Percentiles rank a stretch among this genome's conserved stretches.
phyloP scores from a whole-genome alignment of 352 stramenopile species.

The Phytophthora constricta region DNA sequence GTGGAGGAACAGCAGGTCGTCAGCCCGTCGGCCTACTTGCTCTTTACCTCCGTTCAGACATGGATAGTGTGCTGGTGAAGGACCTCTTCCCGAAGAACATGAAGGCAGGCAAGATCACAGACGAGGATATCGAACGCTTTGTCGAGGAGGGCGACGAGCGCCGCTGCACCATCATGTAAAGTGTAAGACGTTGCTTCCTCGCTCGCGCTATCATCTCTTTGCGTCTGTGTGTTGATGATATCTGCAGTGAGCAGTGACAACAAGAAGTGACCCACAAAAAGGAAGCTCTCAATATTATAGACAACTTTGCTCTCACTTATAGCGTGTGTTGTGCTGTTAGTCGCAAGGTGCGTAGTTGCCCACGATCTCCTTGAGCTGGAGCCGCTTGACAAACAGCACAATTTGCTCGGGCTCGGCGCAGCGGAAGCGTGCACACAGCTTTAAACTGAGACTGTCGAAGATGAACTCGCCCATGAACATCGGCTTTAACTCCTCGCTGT shows the following conservation, averaged over 20 bases:
- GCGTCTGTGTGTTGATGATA: slow-evolving; percentile 24
- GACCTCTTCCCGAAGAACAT: slow-evolving; percentile 89
- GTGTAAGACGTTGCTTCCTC: not conserved
- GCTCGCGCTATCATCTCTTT: slow-evolving; percentile 14
- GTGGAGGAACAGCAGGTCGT: slow-evolving; percentile 89
- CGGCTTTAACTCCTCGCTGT: slow-evolving; percentile 8
- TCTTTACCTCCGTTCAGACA: slow-evolving; percentile 92
- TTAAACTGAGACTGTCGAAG: slow-evolving; percentile 75
- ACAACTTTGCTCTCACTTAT: slow-evolving; percentile 16
- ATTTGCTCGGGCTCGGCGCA: slow-evolving; percentile 61
- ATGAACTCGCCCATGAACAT: slow-evolving; percentile 75
- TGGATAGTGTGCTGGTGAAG: slow-evolving; percentile 81
- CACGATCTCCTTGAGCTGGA: slow-evolving; percentile 82
- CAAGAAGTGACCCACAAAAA: slow-evolving; percentile 29
- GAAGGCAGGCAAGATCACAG: slow-evolving; percentile 84
- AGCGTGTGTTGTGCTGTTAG: slow-evolving; percentile 17
- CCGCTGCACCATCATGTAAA: slow-evolving; percentile 87
- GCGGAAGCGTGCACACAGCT: slow-evolving; percentile 69
- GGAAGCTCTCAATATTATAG: slow-evolving; percentile 48
- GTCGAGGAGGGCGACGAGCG: slow-evolving; percentile 85
- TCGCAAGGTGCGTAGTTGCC: slow-evolving; percentile 70
- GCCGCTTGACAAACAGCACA: slow-evolving; percentile 67
- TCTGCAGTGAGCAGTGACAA: slow-evolving; percentile 19
- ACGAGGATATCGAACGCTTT: slow-evolving; percentile 90
- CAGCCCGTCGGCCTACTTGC: slow-evolving; percentile 88